Base-by-base conservation (phyloP, 257 asterid species). In the Verbascum thapsus region DNA sequence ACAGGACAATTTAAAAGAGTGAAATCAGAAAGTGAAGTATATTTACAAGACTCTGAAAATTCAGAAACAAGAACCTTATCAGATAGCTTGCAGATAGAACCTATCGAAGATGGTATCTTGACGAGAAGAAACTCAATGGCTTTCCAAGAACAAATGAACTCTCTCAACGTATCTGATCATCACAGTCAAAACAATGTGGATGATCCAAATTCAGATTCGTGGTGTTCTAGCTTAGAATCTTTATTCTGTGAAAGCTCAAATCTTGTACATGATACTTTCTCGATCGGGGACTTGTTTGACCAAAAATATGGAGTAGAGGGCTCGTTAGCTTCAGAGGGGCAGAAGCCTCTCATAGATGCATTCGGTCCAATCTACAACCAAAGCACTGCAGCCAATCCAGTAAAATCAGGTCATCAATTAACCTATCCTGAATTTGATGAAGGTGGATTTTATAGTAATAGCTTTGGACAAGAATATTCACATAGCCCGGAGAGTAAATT, bases 221-320 rank as follows among this genome's bases (percentile, higher is more conserved):
- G 72, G 72, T 43, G 63, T 41, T 35, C 70, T 20, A 45, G 57
- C 40, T 18, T 35, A 39, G 76, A 54, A 37, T 56, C 51, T 41
- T 58, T 51, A 42, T 61, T 59, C 62, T 38, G 61, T 38, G 56
- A 64, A 64, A 35, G 73, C 32, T 48, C 73, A 26, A 16, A 64
- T 12, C 55, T 60, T 52, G 30, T 58, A 58, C 82, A 55, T 48
- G 79, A 69, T 11, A 55, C 58, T 63, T 58, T 55, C 59, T 68
- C 44, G 3, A 40, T 10, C 32, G 74, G 55, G n/a, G 76, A 66
- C 57, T 32, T 61, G 16, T 64, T 58, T 20, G 61, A 56, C 18
- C 68, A 74, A 18, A 44, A 15, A 18, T 49, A 38, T 13, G 54
- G 20, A n/a, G 42, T 40, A 39, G 68, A 63, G n/a, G n/a, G n/a